Conservation (phyloP, 305 asterid genomes). For the Rubia peregrina region DNA sequence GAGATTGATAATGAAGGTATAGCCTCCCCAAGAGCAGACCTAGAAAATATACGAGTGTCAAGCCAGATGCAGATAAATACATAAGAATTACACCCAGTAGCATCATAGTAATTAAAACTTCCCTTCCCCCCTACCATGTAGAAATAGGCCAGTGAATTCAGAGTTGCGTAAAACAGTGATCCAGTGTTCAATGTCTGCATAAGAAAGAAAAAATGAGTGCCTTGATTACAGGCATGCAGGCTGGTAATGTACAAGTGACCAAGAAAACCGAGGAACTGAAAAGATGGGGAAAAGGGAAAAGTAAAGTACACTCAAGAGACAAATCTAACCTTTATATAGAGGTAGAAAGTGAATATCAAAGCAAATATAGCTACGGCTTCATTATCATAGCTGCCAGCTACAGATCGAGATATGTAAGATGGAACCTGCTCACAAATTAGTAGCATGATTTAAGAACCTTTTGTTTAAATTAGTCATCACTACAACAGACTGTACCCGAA, state of each 20-base stretch:
- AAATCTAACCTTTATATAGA: conserved; percentile 73
- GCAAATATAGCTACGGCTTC: conserved; percentile 99
- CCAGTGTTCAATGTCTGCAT: conserved; percentile 97
- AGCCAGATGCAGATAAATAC: conserved; percentile 16
- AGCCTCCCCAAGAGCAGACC: conserved; percentile 99
- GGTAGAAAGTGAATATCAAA: conserved; percentile 87
- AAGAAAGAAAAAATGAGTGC: conserved; percentile 23
- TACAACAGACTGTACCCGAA: background rate
- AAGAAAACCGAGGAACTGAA: conserved; percentile 6
- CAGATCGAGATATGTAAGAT: conserved; percentile 96
- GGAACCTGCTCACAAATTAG: conserved; percentile 59
- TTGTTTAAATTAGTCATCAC: conserved; percentile 5
- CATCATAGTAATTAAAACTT: conserved; percentile 7
- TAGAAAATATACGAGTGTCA: conserved; percentile 23
- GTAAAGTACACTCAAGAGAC: conserved; percentile 13
- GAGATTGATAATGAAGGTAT: conserved; percentile 94
- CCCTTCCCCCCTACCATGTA: conserved; percentile 64
- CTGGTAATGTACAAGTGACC: background rate
- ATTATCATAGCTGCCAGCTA: conserved; percentile 98
- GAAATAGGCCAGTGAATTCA: conserved; percentile 86
- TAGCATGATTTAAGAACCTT: background rate
- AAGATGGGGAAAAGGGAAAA: background rate
- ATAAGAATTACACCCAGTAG: conserved; percentile 5
- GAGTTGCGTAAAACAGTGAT: conserved; percentile 90
- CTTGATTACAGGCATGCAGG: conserved; percentile 7